Evolutionary conservation across 23 red algal species (phyloP).

Genomic region (Rhodosorus marinus): DNA sequence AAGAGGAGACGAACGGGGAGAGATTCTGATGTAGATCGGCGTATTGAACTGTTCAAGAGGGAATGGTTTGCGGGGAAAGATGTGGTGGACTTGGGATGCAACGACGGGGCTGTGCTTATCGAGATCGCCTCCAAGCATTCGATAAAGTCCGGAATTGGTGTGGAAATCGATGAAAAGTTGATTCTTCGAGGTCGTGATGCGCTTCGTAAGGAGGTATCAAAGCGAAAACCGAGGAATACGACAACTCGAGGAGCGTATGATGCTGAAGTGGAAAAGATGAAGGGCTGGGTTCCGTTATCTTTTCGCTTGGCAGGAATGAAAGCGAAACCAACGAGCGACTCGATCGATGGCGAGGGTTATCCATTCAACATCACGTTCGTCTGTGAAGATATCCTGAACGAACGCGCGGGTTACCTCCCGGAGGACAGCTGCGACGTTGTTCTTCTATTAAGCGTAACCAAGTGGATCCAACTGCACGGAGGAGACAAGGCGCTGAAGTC

Average conservation of each 20-base stretch:
- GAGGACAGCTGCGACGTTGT: constrained; percentile 24
- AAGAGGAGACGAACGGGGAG: no score
- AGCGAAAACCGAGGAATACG: background rate
- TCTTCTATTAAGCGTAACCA: constrained; percentile 40
- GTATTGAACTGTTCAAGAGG: background rate
- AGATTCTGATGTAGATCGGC: background rate
- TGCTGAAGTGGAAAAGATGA: no score
- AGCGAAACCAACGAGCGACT: background rate
- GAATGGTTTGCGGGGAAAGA: background rate
- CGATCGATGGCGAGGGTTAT: no score
- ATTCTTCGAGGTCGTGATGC: no score
- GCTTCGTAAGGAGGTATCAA: no score
- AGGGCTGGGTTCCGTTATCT: no score
- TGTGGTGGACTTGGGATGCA: constrained; percentile 60
- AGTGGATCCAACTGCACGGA: constrained; percentile 44
- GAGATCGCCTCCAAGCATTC: constrained; percentile 1
- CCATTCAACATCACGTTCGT: background rate
- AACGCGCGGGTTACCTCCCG: background rate
- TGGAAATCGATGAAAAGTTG: constrained; percentile 35
- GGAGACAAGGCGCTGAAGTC: constrained; percentile 28
- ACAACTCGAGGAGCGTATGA: no score
- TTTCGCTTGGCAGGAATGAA: no score
- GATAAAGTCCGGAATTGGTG: constrained; percentile 8
- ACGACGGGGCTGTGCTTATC: constrained; percentile 27
- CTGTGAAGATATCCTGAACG: background rate